Base-by-base conservation (phyloP, 495 filamentous ascomycete species). In the Penicillium crystallinum region DNA sequence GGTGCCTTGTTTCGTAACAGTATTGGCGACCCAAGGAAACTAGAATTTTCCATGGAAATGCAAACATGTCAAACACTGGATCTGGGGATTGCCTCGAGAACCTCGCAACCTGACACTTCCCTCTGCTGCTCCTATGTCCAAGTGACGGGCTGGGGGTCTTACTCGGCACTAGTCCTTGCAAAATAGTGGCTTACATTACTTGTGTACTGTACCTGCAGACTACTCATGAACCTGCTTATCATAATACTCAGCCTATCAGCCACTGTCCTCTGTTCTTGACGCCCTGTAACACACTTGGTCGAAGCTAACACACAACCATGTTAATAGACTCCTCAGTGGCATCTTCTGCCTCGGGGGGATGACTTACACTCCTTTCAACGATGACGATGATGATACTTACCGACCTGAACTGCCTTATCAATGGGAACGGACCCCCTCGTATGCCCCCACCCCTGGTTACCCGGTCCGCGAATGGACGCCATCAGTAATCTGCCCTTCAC, bases 211-310 rank as follows among this genome's bases (percentile, higher is more conserved):
- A 45, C 47, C 34, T 53, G 21, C 22, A 52, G 53, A 52, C 39
- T 58, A 53, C 41, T 31, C 23, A 62, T 62, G 55, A 56, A 55
- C 34, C 54, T 53, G 52, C 33, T 59, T 52, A 56, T 60, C 42
- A 49, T 47, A 36, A 44, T 54, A 44, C 49, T 60, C 33, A 56
- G 52, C 52, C 52, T 62, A 54, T 58, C 50, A 62, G 54, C 54
- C 39, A 43, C 46, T 39, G 38, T 22, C 19, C 42, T 52, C 47
- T 49, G 15, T 49, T 27, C 18, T 57, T 50, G 18, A 37, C 41
- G 49, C 35, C 46, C 23, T 27, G 23, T 27, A 7, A 27, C 7
- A 27, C 25, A 29, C 27, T 18, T 35, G 22, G 17, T 42, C 21
- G 21, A 48, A 41, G 36, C 52, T 49, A 46, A 55, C 35, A 10